phyloP scores from a whole-genome alignment of 2,329 filamentous ascomycete species.

The Teratosphaeriaceae sp. region DNA sequence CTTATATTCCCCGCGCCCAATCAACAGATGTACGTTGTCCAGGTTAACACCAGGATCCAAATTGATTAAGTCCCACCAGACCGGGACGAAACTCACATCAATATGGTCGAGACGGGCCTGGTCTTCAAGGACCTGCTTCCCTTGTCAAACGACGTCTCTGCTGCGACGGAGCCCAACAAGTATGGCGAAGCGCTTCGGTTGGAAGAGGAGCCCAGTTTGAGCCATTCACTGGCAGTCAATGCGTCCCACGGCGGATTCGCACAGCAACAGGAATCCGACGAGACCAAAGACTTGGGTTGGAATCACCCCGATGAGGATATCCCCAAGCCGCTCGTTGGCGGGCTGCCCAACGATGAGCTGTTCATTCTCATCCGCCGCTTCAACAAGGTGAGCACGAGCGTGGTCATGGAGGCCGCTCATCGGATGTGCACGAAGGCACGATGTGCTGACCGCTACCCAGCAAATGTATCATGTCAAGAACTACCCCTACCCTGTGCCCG shows the following conservation, averaged over 20 bases:
- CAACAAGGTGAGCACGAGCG: slow-evolving; percentile 59
- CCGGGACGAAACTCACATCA: not conserved
- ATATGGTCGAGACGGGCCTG: not conserved
- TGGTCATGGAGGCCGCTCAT: no score
- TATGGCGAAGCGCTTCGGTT: slow-evolving; percentile 26
- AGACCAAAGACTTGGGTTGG: slow-evolving; percentile 65
- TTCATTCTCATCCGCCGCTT: slow-evolving; percentile 68
- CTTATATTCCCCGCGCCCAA: not conserved
- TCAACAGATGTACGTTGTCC: not conserved
- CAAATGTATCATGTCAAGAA: slow-evolving; percentile 68
- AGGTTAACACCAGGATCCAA: not conserved
- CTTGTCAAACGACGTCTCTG: slow-evolving; percentile 25
- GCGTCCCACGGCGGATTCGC: slow-evolving; percentile 42
- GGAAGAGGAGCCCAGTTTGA: slow-evolving; percentile 38
- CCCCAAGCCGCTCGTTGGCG: slow-evolving; percentile 56
- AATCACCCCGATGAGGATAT: slow-evolving; percentile 53
- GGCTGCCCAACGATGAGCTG: slow-evolving; percentile 64
- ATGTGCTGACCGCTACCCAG: slow-evolving; percentile 30
- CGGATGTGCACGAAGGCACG: no score
- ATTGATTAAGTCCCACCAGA: not conserved
- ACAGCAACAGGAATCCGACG: slow-evolving; percentile 38
- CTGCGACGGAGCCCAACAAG: slow-evolving; percentile 27
- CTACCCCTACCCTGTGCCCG: slow-evolving; percentile 52
- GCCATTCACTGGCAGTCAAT: slow-evolving; percentile 40
- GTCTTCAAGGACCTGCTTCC: slow-evolving; percentile 26